A percentile compares a stretch with the other conserved stretches of the same genome.
Evolutionary conservation across 164 flowering plant genomes (phyloP).

Genomic region (Berberis thunbergii): DNA sequence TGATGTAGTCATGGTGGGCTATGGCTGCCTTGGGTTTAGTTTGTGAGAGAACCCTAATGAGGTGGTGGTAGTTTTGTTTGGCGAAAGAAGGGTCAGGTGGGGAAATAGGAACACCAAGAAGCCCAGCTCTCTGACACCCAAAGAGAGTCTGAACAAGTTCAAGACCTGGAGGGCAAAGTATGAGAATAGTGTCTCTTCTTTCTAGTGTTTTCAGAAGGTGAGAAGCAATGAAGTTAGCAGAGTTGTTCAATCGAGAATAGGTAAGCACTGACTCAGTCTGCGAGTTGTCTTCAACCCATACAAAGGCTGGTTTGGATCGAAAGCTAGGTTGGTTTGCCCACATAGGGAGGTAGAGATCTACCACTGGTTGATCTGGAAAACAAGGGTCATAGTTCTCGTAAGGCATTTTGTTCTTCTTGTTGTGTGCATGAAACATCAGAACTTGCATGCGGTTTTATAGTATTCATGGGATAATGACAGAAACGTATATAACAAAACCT

Average conservation of each 20-base stretch:
- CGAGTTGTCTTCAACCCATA: slow-evolving; percentile 39
- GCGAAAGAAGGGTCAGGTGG: slow-evolving; percentile 36
- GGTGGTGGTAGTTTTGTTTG: slow-evolving; percentile 30
- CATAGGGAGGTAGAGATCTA: slow-evolving; percentile 51
- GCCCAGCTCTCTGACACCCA: slow-evolving; percentile 71
- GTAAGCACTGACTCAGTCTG: slow-evolving; percentile 19
- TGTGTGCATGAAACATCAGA: background rate
- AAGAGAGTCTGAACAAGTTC: slow-evolving; percentile 51
- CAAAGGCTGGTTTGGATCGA: slow-evolving; percentile 52
- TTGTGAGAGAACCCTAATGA: slow-evolving; percentile 45
- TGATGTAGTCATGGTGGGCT: slow-evolving; percentile 30
- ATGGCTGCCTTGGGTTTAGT: slow-evolving; percentile 60
- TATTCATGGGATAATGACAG: too few species aligned
- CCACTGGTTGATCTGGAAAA: slow-evolving; percentile 77
- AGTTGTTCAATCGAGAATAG: slow-evolving; percentile 37
- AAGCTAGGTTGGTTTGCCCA: slow-evolving; percentile 55
- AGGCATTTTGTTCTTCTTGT: slow-evolving; percentile 5
- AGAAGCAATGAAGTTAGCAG: slow-evolving; percentile 35
- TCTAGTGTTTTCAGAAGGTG: slow-evolving; percentile 22
- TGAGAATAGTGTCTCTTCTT: slow-evolving; percentile 46
- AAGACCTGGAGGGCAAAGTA: slow-evolving; percentile 62
- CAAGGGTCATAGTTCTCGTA: slow-evolving; percentile 61
- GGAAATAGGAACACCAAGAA: slow-evolving; percentile 37
- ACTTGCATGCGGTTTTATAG: slow-evolving; percentile 8
- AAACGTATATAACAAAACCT: too few species aligned